Evolutionary conservation across 139 green algal genomes (phyloP).

Genomic region (Picochlorum sp.): DNA sequence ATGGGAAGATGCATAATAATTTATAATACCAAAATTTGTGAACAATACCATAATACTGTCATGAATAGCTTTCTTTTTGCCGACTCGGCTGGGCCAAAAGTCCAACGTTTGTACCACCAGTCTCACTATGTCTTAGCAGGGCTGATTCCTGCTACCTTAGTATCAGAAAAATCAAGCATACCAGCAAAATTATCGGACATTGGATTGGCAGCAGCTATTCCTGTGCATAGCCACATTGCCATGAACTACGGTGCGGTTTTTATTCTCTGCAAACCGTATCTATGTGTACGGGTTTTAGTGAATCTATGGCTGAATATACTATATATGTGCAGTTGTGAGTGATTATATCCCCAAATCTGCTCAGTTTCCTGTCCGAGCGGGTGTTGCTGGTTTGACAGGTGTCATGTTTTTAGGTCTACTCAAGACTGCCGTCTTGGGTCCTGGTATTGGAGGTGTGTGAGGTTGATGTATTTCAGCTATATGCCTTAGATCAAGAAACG

Average conservation of each 20-base stretch:
- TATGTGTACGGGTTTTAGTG: background rate
- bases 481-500: too few relatives aligned
- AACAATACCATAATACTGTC: too few relatives aligned
- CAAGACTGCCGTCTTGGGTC: slow-evolving; percentile 18
- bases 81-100: slow-evolving; percentile 15
- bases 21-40: too few relatives aligned
- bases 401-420: slow-evolving; percentile 20
- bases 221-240: slow-evolving; percentile 27
- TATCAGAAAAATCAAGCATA: slow-evolving; percentile 18
- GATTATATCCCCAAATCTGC: slow-evolving; percentile 25
- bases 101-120: slow-evolving; percentile 19
- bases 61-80: slow-evolving; percentile 29
- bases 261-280: slow-evolving; percentile 1
- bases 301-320: background rate
- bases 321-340: slow-evolving; percentile 20
- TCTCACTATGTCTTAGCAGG: slow-evolving; percentile 21
- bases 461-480: too few relatives aligned
- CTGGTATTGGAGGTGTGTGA: slow-evolving; percentile 15
- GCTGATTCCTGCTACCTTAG: slow-evolving; percentile 21
- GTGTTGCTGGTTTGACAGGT: slow-evolving; percentile 19
- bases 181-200: slow-evolving; percentile 25
- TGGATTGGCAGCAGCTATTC: slow-evolving; percentile 17
- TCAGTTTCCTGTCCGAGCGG: slow-evolving; percentile 19
- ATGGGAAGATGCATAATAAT: slow-evolving; percentile 16
- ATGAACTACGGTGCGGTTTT: slow-evolving; percentile 26